Evolutionary conservation across 75 land plant species (phyloP), one percentile per base, ranked within the genome.

Genomic region (Azolla pinnata): DNA sequence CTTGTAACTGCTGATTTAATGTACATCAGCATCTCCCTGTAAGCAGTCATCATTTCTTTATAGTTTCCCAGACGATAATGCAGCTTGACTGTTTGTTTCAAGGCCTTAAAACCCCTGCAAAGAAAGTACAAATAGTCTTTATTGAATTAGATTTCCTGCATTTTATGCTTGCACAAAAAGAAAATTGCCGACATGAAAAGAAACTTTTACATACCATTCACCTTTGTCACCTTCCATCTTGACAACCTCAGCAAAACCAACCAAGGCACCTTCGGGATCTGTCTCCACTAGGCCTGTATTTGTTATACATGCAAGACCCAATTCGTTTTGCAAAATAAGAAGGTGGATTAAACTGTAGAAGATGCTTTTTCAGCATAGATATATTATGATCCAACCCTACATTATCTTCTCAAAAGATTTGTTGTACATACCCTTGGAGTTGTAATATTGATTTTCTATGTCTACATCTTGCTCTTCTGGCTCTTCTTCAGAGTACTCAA

Each of bases 381-480:
- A 35, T 35, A 35, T n/a, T n/a, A n/a, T n/a, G n/a, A n/a, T n/a
- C n/a, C n/a, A n/a, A n/a, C n/a, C n/a, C n/a, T n/a, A n/a, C n/a
- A n/a, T n/a, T n/a, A n/a, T n/a, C n/a, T n/a, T n/a, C n/a, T n/a
- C n/a, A n/a, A n/a, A n/a, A n/a, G n/a, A n/a, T n/a, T n/a, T 12
- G 18, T 18, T 47, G 10, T 47, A 14, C 54, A 14, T 65, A 84
- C 97, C 97, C 75, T 92, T 92, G 0, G 97, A 80, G 38, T 92
- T 92, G 70, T 92, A 92, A 60, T 92, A 92, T 59, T 88, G 95
- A 54, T 92, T 92, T 65, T 92, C 97, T 51, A 92, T 88, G 66
- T 92, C 95, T 23, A 92, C 95, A 64, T 92, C 95, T 65, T 88
- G 97, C 69, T 88, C 97, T 63, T 92, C 95, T 0, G 84, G 88